A percentile compares a stretch with the other conserved stretches of the same genome.
Evolutionary conservation across 2,329 filamentous ascomycete species (phyloP).

Genomic region (Trichoderma asperellum): DNA sequence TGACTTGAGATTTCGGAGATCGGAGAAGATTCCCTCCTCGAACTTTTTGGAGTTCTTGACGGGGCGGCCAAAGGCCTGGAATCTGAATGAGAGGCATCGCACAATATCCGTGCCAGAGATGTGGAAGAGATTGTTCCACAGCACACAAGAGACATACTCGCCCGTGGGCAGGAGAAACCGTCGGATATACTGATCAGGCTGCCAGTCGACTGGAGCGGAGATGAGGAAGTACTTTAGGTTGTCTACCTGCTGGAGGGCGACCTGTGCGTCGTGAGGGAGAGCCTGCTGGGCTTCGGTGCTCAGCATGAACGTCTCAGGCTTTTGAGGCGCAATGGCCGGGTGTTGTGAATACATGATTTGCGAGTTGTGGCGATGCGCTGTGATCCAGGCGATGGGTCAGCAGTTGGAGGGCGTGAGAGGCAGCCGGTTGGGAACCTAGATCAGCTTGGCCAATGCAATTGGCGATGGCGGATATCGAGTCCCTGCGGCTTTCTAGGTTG

Average conservation of each 20-base stretch:
- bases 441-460: constrained; percentile 25
- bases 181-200: constrained; percentile 92
- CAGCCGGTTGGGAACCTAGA: neutral
- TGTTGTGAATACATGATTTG: constrained; percentile 77
- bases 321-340: constrained; percentile 88
- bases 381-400: constrained; percentile 4
- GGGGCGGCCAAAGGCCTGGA: constrained; percentile 96
- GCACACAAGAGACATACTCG: constrained; percentile 97
- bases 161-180: constrained; percentile 94
- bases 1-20: constrained; percentile 96
- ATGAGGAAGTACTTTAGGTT: constrained; percentile 99
- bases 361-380: constrained; percentile 20
- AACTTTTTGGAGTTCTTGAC: constrained; percentile 99
- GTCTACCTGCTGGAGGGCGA: constrained; percentile 96
- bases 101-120: constrained; percentile 99
- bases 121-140: constrained; percentile 99
- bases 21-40: constrained; percentile 98
- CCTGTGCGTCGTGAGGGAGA: constrained; percentile 92
- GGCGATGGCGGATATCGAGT: constrained; percentile 16
- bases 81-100: constrained; percentile 94
- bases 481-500: constrained; percentile 5
- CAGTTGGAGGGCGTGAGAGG: neutral
- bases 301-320: constrained; percentile 98
- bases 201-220: constrained; percentile 97
- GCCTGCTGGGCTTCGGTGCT: constrained; percentile 96